Conservation (phyloP, 1,284 basidiomycete species). For the Marasmius fiardii region DNA sequence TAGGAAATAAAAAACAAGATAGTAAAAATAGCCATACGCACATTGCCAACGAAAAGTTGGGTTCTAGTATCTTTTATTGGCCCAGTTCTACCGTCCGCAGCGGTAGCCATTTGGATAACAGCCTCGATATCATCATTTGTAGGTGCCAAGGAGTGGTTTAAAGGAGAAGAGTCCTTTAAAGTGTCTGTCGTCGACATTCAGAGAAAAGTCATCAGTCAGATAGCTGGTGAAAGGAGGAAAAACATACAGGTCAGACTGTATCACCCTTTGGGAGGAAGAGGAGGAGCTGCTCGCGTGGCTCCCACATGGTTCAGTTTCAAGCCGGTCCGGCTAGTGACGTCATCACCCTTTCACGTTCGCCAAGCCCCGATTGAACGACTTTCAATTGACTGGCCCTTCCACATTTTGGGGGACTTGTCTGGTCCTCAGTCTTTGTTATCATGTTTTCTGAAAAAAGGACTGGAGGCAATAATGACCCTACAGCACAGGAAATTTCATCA, state of each 20-base stretch:
- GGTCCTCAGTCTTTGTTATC: too few relatives aligned
- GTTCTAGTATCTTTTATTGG: conserved; percentile 79
- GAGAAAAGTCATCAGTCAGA: not conserved
- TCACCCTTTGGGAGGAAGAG: not conserved
- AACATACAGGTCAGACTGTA: not conserved
- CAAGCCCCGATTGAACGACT: too few relatives aligned
- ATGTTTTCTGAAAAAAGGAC: too few relatives aligned
- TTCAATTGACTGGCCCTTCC: too few relatives aligned
- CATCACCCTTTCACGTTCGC: not conserved
- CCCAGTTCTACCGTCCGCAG: conserved; percentile 41
- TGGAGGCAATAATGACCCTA: too few relatives aligned
- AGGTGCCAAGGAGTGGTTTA: conserved; percentile 23
- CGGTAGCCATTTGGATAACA: conserved; percentile 75
- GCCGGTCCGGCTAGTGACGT: not conserved
- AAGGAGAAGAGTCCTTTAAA: not conserved
- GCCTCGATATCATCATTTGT: conserved; percentile 80
- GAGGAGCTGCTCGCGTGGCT: not conserved
- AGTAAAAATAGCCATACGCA: conserved; percentile 35
- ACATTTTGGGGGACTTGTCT: too few relatives aligned
- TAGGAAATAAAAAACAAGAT: not conserved
- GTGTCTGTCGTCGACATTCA: not conserved
- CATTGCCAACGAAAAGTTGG: conserved; percentile 88
- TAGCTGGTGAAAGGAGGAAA: not conserved
- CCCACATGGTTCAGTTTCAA: not conserved
- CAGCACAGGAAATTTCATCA: too few relatives aligned